Percentiles rank a stretch among this genome's conserved stretches.
These are phyloP conservation scores for Trichophyton schoenleinii DNA, from an alignment of 2,329 filamentous ascomycete genomes.

Conservation along the genomic window DNA sequence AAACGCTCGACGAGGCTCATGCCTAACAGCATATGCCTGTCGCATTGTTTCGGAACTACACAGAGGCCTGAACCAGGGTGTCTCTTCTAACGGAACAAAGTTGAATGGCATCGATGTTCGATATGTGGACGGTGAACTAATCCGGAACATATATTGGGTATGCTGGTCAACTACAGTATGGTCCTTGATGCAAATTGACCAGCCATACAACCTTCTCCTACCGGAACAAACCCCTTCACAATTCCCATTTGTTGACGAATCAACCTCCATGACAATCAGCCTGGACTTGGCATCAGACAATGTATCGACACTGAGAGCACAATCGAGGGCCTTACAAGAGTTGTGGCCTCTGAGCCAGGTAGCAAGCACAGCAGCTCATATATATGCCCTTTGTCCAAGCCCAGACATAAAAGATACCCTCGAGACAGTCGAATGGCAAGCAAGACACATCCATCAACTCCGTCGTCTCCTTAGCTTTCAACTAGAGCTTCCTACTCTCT, in stretches of 20 bases:
- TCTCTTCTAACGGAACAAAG: conserved; percentile 8
- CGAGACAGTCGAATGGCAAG: conserved; percentile 8
- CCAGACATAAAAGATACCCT: conserved; percentile 5
- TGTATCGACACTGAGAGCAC: conserved; percentile 8
- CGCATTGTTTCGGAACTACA: conserved; percentile 8
- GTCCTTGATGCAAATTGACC: conserved; percentile 10
- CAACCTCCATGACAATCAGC: conserved; percentile 7
- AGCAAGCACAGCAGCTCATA: conserved; percentile 8
- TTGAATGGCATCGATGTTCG: conserved; percentile 9
- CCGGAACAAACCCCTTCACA: conserved; percentile 9
- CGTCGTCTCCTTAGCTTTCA: conserved; percentile 8
- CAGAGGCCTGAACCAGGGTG: conserved; percentile 6
- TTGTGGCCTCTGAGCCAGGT: conserved; percentile 9
- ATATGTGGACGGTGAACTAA: conserved; percentile 9
- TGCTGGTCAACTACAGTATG: conserved; percentile 9
- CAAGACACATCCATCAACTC: conserved; percentile 8
- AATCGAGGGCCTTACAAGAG: conserved; percentile 7
- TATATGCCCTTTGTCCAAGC: conserved; percentile 8
- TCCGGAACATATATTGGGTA: conserved; percentile 10
- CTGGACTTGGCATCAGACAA: conserved; percentile 8
- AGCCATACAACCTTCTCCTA: conserved; percentile 5
- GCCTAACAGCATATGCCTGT: conserved; percentile 7
- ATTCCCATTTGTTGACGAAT: conserved; percentile 8
- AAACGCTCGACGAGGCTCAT: conserved; percentile 6
- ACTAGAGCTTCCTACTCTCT: conserved; percentile 6